These are phyloP conservation scores for Trametes sp. DNA, from an alignment of 1,284 basidiomycete genomes.

Conservation along the genomic window DNA sequence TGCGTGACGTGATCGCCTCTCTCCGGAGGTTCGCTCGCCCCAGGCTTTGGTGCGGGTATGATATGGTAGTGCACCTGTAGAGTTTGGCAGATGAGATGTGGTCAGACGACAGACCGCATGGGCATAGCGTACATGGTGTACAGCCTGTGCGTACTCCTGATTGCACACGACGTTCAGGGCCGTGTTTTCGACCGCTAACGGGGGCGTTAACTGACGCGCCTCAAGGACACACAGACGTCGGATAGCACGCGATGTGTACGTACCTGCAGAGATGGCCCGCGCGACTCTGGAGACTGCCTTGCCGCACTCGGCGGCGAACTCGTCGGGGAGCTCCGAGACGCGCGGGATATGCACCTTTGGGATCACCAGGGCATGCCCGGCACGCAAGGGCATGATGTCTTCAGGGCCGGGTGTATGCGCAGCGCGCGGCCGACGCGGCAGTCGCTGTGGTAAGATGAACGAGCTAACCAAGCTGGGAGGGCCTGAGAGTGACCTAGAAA, in stretches of 20 bases:
- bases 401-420: not conserved
- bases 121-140: conserved; percentile 67
- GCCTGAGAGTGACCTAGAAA: conserved; percentile 60
- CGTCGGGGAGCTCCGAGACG: conserved; percentile 70
- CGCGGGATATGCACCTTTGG: conserved; percentile 68
- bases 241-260: conserved; percentile 4
- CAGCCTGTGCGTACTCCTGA: conserved; percentile 83
- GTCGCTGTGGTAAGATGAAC: conserved; percentile 10
- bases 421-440: not conserved
- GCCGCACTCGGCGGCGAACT: conserved; percentile 65
- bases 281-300: conserved; percentile 66
- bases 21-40: conserved; percentile 13
- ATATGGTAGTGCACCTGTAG: conserved; percentile 80
- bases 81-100: not conserved
- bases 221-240: not conserved
- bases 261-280: conserved; percentile 67
- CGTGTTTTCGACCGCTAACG: conserved; percentile 65
- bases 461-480: conserved; percentile 14
- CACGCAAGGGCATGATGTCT: conserved; percentile 77
- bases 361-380: conserved; percentile 73
- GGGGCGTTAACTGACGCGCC: not conserved
- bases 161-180: conserved; percentile 79
- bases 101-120: not conserved
- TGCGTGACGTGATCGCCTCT: conserved; percentile 33
- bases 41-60: conserved; percentile 71